Evolutionary conservation across 768 basidiomycete genomes (phyloP).

Genomic region (Phylloporus sp.): DNA sequence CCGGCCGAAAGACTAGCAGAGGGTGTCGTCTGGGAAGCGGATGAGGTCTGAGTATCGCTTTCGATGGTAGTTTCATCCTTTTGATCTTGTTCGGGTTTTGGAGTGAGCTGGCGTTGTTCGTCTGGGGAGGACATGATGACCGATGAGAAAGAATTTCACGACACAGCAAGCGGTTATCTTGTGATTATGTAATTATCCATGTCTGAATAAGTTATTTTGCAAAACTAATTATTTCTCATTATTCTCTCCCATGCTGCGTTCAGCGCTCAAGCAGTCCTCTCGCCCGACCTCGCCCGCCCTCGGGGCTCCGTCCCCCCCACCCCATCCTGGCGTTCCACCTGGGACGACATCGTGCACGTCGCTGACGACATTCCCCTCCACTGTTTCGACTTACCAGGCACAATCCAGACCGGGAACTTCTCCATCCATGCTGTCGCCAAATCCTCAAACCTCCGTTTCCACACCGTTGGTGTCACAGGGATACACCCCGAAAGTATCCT

Average conservation of each 20-base stretch:
- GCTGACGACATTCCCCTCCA: constrained; percentile 12
- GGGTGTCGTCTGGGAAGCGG: constrained; percentile 8
- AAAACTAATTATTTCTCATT: constrained; percentile 10
- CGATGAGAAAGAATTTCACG: neutral
- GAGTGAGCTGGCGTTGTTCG: neutral
- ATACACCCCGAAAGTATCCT: constrained; percentile 55
- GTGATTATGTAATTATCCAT: neutral
- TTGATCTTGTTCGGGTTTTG: constrained; percentile 1
- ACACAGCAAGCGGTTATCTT: neutral
- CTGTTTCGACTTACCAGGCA: constrained; percentile 19
- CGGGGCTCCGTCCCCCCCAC: constrained; percentile 22
- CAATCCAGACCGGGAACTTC: constrained; percentile 12
- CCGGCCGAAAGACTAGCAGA: constrained; percentile 22
- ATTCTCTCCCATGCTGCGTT: constrained; percentile 37
- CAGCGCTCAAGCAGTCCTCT: constrained; percentile 50
- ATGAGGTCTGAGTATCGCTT: neutral
- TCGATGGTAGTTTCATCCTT: constrained; percentile 2
- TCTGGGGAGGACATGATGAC: constrained; percentile 14
- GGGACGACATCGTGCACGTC: constrained; percentile 19
- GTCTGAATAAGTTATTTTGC: neutral
- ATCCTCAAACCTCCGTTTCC: constrained; percentile 12
- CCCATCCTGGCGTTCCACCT: constrained; percentile 8
- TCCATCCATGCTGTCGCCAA: constrained; percentile 16
- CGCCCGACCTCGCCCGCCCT: constrained; percentile 19
- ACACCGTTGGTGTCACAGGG: constrained; percentile 28